phyloP scores from a whole-genome alignment of 768 basidiomycete species.

The Hemileccinum impolitum region DNA sequence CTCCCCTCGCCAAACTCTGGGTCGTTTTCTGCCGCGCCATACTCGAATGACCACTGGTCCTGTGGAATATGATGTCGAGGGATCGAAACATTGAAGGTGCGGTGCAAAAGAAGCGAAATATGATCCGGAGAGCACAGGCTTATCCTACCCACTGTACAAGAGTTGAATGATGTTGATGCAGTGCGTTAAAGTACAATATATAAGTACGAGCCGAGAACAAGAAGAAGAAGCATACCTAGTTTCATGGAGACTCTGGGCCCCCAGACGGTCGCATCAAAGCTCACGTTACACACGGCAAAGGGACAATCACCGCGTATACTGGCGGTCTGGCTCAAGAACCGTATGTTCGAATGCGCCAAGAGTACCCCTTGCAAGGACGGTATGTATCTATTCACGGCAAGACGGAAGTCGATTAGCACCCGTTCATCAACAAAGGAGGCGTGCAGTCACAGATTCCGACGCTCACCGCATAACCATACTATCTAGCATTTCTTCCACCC shows the following conservation, averaged over 20 bases:
- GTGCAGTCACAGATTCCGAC: conserved; percentile 4
- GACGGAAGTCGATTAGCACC: not conserved
- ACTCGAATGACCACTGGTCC: conserved; percentile 82
- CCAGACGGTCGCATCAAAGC: conserved; percentile 87
- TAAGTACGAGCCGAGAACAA: not conserved
- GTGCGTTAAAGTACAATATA: not conserved
- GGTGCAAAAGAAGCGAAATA: conserved; percentile 82
- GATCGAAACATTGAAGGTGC: conserved; percentile 94
- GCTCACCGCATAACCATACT: conserved; percentile 92
- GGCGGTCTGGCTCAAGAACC: conserved; percentile 62
- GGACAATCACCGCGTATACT: conserved; percentile 80
- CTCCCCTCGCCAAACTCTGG: conserved; percentile 57
- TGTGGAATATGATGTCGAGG: conserved; percentile 86
- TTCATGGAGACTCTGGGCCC: conserved; percentile 79
- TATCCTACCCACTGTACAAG: conserved; percentile 68
- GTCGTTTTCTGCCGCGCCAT: conserved; percentile 78
- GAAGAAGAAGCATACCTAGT: conserved; percentile 51
- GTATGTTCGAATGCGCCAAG: conserved; percentile 77
- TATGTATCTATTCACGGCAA: conserved; percentile 62
- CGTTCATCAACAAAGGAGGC: not conserved
- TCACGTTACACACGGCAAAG: conserved; percentile 69
- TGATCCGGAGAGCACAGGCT: conserved; percentile 91
- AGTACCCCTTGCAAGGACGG: conserved; percentile 85
- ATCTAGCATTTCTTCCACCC: conserved; percentile 87
- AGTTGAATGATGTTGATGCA: not conserved